A percentile compares a stretch with the other conserved stretches of the same genome.
Conservation (phyloP, 108 stramenopile genomes). For the Skeletonema potamos region DNA sequence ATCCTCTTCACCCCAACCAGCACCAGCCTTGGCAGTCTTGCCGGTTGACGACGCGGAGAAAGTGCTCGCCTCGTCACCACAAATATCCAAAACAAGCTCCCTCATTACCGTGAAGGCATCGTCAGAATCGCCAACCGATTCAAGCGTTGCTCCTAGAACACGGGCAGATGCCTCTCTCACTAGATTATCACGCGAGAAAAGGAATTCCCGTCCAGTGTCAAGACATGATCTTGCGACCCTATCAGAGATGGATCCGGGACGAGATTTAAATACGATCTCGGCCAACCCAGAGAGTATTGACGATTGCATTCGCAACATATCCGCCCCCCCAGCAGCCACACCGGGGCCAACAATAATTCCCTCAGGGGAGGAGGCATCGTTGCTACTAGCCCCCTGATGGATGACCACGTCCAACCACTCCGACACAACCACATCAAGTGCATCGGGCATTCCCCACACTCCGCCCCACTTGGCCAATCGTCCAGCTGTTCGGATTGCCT, state of each 20-base stretch:
- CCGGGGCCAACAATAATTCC: slow-evolving; percentile 37
- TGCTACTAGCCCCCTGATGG: not conserved
- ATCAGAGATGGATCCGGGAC: slow-evolving; percentile 31
- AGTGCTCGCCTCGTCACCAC: slow-evolving; percentile 25
- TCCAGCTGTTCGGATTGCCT: slow-evolving; percentile 37
- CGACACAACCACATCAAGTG: slow-evolving; percentile 33
- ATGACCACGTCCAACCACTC: slow-evolving; percentile 24
- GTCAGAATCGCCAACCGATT: slow-evolving; percentile 41
- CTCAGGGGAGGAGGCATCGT: slow-evolving; percentile 13
- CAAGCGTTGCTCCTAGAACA: slow-evolving; percentile 34
- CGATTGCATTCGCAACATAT: slow-evolving; percentile 21
- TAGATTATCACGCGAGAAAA: slow-evolving; percentile 24
- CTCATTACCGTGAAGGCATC: slow-evolving; percentile 43
- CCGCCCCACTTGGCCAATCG: slow-evolving; percentile 45
- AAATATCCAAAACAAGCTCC: slow-evolving; percentile 38
- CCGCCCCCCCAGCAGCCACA: slow-evolving; percentile 1
- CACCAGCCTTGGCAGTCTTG: not conserved
- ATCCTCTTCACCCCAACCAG: slow-evolving; percentile 22
- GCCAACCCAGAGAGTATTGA: slow-evolving; percentile 25
- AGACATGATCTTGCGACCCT: slow-evolving; percentile 39
- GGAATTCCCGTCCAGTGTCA: slow-evolving; percentile 29
- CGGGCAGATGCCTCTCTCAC: slow-evolving; percentile 43
- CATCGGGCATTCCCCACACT: slow-evolving; percentile 29
- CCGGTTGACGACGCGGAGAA: slow-evolving; percentile 7
- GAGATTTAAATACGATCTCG: slow-evolving; percentile 19